Conservation (phyloP, 2,329 filamentous ascomycete species). For the Penicillium sp. region DNA sequence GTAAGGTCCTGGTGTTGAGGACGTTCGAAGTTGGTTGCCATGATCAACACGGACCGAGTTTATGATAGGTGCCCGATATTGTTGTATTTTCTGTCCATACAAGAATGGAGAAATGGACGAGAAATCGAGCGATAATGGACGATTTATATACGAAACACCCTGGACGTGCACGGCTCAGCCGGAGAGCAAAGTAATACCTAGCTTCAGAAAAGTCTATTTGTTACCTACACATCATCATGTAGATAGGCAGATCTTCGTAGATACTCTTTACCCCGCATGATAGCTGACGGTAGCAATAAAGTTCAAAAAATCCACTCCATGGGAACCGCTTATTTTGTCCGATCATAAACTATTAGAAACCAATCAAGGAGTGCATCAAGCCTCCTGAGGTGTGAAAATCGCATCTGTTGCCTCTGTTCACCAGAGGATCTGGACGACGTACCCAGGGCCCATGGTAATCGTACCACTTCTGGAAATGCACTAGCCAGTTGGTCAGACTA, state of each 20-base stretch:
- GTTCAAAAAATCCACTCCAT: neutral
- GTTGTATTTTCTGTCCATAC: neutral
- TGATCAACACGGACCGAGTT: neutral
- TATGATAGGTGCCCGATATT: neutral
- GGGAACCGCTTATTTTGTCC: neutral
- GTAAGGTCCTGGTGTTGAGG: neutral
- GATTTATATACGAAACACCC: neutral
- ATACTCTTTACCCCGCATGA: constrained; percentile 4
- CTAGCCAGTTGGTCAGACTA: neutral
- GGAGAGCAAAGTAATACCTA: neutral
- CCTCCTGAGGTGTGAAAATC: neutral
- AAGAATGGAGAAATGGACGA: neutral
- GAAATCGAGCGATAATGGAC: neutral
- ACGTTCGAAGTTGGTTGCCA: constrained; percentile 5
- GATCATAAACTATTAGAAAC: neutral
- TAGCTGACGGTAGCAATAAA: neutral
- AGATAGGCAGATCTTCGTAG: neutral
- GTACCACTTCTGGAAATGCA: neutral
- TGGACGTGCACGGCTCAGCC: neutral
- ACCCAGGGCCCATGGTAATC: too few relatives aligned
- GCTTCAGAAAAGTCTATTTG: neutral
- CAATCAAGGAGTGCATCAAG: neutral
- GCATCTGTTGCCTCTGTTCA: neutral
- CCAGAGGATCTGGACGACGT: neutral
- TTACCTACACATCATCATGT: neutral